Conservation (phyloP, 805 yeast genomes). For the Barnettozyma sucrosica region DNA sequence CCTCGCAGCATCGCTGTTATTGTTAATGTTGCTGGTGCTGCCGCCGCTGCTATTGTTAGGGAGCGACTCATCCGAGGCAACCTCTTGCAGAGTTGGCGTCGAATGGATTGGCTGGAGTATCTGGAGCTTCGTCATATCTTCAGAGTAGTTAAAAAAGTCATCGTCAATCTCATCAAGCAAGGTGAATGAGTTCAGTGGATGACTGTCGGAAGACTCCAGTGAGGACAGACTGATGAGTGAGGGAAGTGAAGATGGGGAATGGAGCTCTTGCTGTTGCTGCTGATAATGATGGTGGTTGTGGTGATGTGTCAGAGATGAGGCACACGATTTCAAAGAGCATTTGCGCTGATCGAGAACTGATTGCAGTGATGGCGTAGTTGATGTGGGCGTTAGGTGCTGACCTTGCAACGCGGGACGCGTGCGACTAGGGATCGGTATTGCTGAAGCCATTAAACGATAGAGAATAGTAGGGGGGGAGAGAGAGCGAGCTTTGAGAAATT, state of each 20-base stretch:
- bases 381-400: not conserved
- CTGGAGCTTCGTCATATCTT: constrained; percentile 6
- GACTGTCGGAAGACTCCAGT: constrained; percentile 14
- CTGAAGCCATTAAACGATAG: constrained; percentile 12
- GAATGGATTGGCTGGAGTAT: constrained; percentile 6
- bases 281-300: constrained; percentile 1
- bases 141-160: constrained; percentile 12
- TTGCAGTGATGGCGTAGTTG: constrained; percentile 24
- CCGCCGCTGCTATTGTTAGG: not conserved
- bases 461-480: too few relatives aligned
- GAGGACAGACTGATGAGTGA: constrained; percentile 13
- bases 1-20: not conserved
- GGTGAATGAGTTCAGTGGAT: constrained; percentile 18
- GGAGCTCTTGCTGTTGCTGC: not conserved
- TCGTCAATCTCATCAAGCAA: constrained; percentile 21
- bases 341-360: constrained; percentile 20
- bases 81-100: constrained; percentile 3
- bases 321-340: constrained; percentile 10
- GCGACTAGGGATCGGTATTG: constrained; percentile 20
- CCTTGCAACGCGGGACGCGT: not conserved
- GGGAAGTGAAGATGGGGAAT: constrained; percentile 8
- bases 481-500: not conserved
- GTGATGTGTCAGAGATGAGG: constrained; percentile 5
- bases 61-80: not conserved
- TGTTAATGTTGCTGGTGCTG: too few relatives aligned